A percentile compares a stretch with the other conserved stretches of the same genome.
phyloP scores from a whole-genome alignment of 345 rosid species.

The Eucalyptus sp. region DNA sequence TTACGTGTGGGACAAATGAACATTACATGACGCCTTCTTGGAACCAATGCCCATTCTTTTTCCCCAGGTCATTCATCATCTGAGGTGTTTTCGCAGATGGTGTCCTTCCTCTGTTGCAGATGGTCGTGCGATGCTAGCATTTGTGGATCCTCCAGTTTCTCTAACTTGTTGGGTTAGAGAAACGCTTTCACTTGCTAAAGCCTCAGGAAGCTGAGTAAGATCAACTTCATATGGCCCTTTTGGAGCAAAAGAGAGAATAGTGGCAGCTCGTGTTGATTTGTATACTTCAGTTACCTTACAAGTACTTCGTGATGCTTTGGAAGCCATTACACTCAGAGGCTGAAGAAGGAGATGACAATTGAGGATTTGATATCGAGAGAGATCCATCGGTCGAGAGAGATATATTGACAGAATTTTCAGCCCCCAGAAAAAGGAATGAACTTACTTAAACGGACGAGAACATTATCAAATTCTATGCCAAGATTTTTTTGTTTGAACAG shows the following conservation, averaged over 20 bases:
- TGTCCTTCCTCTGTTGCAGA: not conserved
- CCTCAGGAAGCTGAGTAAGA: not conserved
- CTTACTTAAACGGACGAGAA: not conserved
- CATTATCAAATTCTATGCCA: not conserved
- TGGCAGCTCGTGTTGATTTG: not conserved
- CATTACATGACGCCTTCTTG: not conserved
- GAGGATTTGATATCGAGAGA: not conserved
- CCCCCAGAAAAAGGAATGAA: not conserved
- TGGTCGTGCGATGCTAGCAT: not conserved
- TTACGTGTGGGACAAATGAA: not conserved
- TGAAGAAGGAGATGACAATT: not conserved
- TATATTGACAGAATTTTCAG: not conserved
- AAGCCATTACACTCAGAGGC: not conserved
- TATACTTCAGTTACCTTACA: not conserved
- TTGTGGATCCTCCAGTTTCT: not conserved
- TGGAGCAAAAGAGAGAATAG: not conserved
- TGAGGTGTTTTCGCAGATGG: not conserved
- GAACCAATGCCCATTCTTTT: not conserved
- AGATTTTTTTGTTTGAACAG: not conserved
- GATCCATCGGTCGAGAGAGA: not conserved
- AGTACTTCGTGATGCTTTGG: not conserved
- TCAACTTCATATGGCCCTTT: not conserved
- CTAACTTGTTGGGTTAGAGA: not conserved
- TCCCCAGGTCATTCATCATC: not conserved
- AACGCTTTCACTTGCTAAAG: not conserved